phyloP scores from a whole-genome alignment of 306 rosid species.

The Pyrus bretschneideri region DNA sequence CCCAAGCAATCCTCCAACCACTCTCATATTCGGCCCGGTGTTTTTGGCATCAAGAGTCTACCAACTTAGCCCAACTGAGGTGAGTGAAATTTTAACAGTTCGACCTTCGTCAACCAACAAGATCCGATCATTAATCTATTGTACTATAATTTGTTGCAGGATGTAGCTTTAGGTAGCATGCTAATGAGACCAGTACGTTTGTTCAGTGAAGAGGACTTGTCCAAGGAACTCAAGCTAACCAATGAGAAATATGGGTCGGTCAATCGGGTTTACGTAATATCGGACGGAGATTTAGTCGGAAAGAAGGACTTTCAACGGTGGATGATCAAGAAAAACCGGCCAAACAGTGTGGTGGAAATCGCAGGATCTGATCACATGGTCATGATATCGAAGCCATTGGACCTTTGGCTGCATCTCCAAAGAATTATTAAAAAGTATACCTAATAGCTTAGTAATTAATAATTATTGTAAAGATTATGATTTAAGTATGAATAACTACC shows the following conservation, averaged over 20 bases:
- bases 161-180: constrained; percentile 15
- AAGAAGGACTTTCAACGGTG: constrained; percentile 15
- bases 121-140: background rate
- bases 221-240: constrained; percentile 10
- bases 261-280: constrained; percentile 21
- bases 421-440: constrained; percentile 6
- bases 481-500: too few species aligned
- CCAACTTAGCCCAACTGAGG: constrained; percentile 23
- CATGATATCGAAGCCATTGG: constrained; percentile 34
- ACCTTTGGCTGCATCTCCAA: constrained; percentile 20
- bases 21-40: constrained; percentile 20
- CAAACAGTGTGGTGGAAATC: constrained; percentile 21
- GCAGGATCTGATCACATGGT: constrained; percentile 36
- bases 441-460: background rate
- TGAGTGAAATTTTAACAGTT: background rate
- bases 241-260: constrained; percentile 22
- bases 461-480: background rate
- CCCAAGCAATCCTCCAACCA: constrained; percentile 27
- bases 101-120: background rate
- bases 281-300: constrained; percentile 11
- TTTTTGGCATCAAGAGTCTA: constrained; percentile 11
- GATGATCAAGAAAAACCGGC: constrained; percentile 31
- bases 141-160: constrained; percentile 12
- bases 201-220: constrained; percentile 20
- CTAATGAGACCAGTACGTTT: constrained; percentile 31